Conservation (phyloP, 2,329 filamentous ascomycete species). For the Pyrenophora tritici-repentis region DNA sequence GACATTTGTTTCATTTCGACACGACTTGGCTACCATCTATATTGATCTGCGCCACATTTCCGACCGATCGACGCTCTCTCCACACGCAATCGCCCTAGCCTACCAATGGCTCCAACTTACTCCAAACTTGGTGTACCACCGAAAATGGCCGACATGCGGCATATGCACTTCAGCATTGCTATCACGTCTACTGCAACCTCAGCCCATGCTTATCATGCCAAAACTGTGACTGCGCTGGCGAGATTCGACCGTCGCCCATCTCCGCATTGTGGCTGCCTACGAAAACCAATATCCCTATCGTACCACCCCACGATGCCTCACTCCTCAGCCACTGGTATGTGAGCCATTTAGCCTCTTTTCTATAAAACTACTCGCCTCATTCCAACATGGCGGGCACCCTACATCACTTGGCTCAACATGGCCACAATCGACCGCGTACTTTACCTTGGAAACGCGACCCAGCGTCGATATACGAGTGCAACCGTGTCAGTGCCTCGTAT, state of each 20-base stretch:
- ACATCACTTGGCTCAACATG: background rate
- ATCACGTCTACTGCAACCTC: background rate
- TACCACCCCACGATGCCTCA: too few relatives aligned
- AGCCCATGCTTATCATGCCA: background rate
- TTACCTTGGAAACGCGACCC: background rate
- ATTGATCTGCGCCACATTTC: slow-evolving; percentile 5
- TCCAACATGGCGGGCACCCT: too few relatives aligned
- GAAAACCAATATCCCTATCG: too few relatives aligned
- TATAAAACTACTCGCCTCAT: too few relatives aligned
- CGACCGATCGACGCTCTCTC: slow-evolving; percentile 1
- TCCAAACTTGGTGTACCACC: background rate
- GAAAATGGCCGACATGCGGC: background rate
- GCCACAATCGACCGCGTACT: too few relatives aligned
- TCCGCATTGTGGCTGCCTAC: too few relatives aligned
- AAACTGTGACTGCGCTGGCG: too few relatives aligned
- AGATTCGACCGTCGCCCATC: too few relatives aligned
- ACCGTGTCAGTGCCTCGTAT: background rate
- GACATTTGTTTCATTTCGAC: too few relatives aligned
- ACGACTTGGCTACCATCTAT: background rate
- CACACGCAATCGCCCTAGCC: background rate
- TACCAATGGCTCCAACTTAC: background rate
- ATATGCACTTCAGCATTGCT: background rate
- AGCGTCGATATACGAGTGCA: background rate
- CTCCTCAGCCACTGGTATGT: too few relatives aligned
- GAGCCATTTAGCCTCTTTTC: too few relatives aligned